Evolutionary conservation across 305 asterid genomes (phyloP), one percentile per base, ranked within the genome.

Genomic region (Ajuga reptans): DNA sequence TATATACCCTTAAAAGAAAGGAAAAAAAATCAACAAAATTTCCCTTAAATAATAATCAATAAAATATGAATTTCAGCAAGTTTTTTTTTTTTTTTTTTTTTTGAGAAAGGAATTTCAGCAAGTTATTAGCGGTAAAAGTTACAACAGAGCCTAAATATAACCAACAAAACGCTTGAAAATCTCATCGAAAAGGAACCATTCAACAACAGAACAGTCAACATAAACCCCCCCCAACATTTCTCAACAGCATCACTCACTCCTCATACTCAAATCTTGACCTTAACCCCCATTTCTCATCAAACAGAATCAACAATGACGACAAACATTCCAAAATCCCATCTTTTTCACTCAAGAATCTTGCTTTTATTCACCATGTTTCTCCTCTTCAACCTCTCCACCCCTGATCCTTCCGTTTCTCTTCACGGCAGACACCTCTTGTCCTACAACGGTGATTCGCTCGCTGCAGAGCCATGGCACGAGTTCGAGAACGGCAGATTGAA

Each of bases 401-500:
- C 80, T n/a, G 5, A 57, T 24, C 70, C 49, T 15, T 43, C n/a
- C 3, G 64, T 37, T 41, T 27, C 49, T 31, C 66, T 3, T 16
- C 72, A 57, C 0, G 79, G 71, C 6, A 55, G 85, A 11, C 78
- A 66, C 42, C 75, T 75, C 67, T 47, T 76, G 47, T 78, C 87
- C 71, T 79, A 79, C 85, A 68, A 75, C 1, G 81, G 81, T 4
- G 90, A 85, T 55, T 1, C 81, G 5, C 81, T 85, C 4, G 86
- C 86, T 1, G 63, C 75, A 27, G 77, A 79, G 68, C 90, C 88
- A 0, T 51, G 43, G 54, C 63, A 75, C 64, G 14, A 17, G 5
- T 52, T 81, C 16, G 78, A 64, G 31, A 87, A 83, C 69, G 75
- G 75, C 0, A 73, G 90, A 31, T 33, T 87, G 37, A 61, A 74